phyloP scores from a whole-genome alignment of 129 eudicot species.

The Artemisia argyi region DNA sequence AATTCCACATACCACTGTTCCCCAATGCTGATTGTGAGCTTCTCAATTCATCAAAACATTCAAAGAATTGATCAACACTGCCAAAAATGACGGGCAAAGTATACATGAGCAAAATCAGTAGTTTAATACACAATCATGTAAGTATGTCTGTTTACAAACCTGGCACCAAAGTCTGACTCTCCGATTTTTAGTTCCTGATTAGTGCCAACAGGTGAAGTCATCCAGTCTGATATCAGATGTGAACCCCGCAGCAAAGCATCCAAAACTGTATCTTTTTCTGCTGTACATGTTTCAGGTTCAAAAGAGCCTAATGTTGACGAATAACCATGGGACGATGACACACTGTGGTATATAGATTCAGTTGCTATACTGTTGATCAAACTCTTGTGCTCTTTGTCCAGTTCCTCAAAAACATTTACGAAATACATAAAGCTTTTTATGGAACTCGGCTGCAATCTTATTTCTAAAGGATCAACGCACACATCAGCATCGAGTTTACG shows the following conservation, averaged over 20 bases:
- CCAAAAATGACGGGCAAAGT: slow-evolving; percentile 4
- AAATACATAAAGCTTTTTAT: slow-evolving; percentile 49
- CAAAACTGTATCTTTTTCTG: slow-evolving; percentile 41
- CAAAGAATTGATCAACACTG: slow-evolving; percentile 97
- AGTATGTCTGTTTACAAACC: slow-evolving; percentile 43
- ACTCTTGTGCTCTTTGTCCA: slow-evolving; percentile 33
- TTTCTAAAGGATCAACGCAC: slow-evolving; percentile 64
- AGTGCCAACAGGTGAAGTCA: slow-evolving; percentile 51
- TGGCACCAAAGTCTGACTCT: slow-evolving; percentile 88
- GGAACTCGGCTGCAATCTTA: slow-evolving; percentile 72
- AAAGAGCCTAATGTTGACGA: slow-evolving; percentile 35
- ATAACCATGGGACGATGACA: slow-evolving; percentile 35
- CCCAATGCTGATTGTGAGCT: slow-evolving; percentile 89
- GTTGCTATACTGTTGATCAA: slow-evolving; percentile 18
- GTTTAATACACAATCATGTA: background rate
- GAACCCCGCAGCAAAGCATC: slow-evolving; percentile 72
- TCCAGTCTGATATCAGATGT: slow-evolving; percentile 90
- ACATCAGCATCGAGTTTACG: slow-evolving; percentile 85
- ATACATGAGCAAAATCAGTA: slow-evolving; percentile 7
- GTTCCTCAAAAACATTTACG: slow-evolving; percentile 50
- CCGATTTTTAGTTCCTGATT: slow-evolving; percentile 38
- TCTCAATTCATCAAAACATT: slow-evolving; percentile 89
- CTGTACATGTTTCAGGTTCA: slow-evolving; percentile 27
- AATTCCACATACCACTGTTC: slow-evolving; percentile 93
- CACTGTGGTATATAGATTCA: slow-evolving; percentile 46